Percentiles rank a stretch among this genome's conserved stretches.
Evolutionary conservation across 495 filamentous ascomycete species (phyloP).

Genomic region (Penicillium herquei): DNA sequence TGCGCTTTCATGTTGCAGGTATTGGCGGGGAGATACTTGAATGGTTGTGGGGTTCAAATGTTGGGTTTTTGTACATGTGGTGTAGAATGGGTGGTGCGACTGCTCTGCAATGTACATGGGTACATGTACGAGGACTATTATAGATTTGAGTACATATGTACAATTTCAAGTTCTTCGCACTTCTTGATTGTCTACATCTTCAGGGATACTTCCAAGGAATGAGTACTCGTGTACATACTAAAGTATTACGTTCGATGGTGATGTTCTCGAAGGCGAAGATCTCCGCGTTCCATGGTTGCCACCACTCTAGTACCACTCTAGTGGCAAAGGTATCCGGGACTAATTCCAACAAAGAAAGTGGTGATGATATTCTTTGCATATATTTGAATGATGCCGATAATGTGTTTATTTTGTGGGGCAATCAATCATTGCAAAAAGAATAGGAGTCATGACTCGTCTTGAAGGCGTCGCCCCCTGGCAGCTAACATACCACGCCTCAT

Average conservation of each 20-base stretch:
- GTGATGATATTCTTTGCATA: conserved; percentile 5
- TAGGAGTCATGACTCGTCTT: background rate
- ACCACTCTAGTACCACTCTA: background rate
- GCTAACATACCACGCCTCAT: conserved; percentile 12
- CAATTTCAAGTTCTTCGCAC: background rate
- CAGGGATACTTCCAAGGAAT: background rate
- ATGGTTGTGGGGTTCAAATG: background rate
- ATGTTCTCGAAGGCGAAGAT: conserved; percentile 4
- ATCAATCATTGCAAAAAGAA: no score
- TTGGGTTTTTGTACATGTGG: conserved; percentile 2
- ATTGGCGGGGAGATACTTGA: background rate
- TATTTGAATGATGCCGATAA: conserved; percentile 9
- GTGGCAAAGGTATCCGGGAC: conserved; percentile 15
- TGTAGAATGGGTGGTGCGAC: background rate
- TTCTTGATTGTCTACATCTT: background rate
- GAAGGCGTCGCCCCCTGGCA: background rate
- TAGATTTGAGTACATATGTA: background rate
- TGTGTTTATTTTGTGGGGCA: conserved; percentile 18
- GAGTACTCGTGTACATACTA: background rate
- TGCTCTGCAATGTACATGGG: background rate
- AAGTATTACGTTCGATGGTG: background rate
- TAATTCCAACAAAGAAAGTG: background rate
- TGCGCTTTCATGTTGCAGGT: background rate
- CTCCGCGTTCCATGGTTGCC: conserved; percentile 6
- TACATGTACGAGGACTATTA: conserved; percentile 3